phyloP scores from a whole-genome alignment of 2,329 filamentous ascomycete species.

The Trichoderma simmonsii region DNA sequence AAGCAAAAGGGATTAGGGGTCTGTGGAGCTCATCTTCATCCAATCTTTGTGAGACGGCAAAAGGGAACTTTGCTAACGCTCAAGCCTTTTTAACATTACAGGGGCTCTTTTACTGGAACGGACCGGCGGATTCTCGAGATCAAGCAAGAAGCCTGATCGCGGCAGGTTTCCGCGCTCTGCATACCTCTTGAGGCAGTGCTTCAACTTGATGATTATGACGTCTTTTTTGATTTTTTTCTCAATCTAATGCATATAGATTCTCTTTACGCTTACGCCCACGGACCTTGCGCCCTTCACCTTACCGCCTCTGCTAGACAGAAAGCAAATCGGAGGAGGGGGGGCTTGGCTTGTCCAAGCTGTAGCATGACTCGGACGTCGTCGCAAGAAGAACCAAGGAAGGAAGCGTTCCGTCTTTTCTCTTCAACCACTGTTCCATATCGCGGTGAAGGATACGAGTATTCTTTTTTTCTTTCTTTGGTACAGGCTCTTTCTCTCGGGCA shows the following conservation, averaged over 20 bases:
- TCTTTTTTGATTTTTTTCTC: neutral
- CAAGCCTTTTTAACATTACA: conserved; percentile 28
- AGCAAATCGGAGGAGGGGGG: neutral
- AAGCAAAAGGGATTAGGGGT: conserved; percentile 67
- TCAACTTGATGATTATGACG: neutral
- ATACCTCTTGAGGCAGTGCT: conserved; percentile 27
- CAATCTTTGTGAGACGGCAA: neutral
- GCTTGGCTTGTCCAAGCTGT: conserved; percentile 4
- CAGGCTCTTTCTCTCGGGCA: neutral
- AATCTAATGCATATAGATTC: neutral
- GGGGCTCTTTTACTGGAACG: conserved; percentile 81
- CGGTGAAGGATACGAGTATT: neutral
- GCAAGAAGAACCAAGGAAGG: neutral
- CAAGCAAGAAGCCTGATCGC: conserved; percentile 56
- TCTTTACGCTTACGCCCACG: conserved; percentile 3
- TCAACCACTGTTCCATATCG: neutral
- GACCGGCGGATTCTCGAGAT: conserved; percentile 64
- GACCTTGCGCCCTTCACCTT: neutral
- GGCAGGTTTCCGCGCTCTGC: conserved; percentile 52
- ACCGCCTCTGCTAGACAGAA: conserved; percentile 1
- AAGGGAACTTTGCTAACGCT: conserved; percentile 4
- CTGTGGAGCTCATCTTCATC: conserved; percentile 29
- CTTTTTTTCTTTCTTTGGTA: neutral
- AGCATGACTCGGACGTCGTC: conserved; percentile 12
- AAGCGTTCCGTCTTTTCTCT: neutral